Evolutionary conservation across 768 basidiomycete species (phyloP).

Genomic region (Suillus tomentosus): DNA sequence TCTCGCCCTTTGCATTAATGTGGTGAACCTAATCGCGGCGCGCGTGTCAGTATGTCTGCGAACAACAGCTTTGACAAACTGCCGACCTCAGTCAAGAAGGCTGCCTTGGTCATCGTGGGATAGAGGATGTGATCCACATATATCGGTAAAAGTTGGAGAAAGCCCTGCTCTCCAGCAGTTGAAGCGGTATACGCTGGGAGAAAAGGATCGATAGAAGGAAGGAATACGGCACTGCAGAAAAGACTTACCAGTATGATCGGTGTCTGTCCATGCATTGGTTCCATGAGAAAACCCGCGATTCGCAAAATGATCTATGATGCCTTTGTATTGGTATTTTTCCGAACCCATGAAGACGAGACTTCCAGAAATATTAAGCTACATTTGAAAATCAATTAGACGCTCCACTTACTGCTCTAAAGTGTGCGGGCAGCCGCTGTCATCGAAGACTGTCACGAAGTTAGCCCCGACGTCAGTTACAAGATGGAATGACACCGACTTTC

Average conservation of each 20-base stretch:
- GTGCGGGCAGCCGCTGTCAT: conserved; percentile 94
- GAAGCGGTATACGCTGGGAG: conserved; percentile 82
- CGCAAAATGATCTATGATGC: conserved; percentile 91
- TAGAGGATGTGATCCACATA: conserved; percentile 97
- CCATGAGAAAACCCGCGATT: conserved; percentile 92
- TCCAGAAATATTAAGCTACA: conserved; percentile 10
- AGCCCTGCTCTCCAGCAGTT: conserved; percentile 93
- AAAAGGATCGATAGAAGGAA: conserved; percentile 5
- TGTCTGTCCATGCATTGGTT: conserved; percentile 97
- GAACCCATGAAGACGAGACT: conserved; percentile 96
- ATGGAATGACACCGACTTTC: conserved; percentile 62
- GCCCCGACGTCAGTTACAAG: neutral
- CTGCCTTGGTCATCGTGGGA: conserved; percentile 88
- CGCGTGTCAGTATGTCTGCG: conserved; percentile 3
- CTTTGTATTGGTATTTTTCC: conserved; percentile 94
- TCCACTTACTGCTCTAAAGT: conserved; percentile 87
- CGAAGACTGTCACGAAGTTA: conserved; percentile 61
- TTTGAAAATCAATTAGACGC: neutral
- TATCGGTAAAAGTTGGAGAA: conserved; percentile 81
- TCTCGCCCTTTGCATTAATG: conserved; percentile 85
- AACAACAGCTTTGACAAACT: conserved; percentile 1
- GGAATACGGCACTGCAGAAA: neutral
- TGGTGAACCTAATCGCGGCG: conserved; percentile 76
- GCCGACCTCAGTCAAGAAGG: conserved; percentile 67
- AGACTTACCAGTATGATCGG: conserved; percentile 67